phyloP scores from a whole-genome alignment of 2,329 filamentous ascomycete genomes.

The Claviceps sorghi region DNA sequence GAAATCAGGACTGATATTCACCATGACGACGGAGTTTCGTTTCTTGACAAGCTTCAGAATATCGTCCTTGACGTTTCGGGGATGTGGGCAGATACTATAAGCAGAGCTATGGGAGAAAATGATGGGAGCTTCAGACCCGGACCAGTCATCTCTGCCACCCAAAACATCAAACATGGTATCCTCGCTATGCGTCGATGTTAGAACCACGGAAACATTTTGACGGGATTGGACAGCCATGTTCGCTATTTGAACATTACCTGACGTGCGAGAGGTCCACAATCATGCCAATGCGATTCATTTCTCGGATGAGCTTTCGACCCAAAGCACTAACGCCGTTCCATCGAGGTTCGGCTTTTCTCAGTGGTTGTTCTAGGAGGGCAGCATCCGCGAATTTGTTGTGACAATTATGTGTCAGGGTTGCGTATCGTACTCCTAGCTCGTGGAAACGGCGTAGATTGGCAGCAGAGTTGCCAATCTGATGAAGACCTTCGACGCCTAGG shows the following conservation, averaged over 20 bases:
- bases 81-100: constrained; percentile 68
- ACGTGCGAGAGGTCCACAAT: constrained; percentile 63
- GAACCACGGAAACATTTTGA: background rate
- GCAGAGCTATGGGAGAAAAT: constrained; percentile 85
- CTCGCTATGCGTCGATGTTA: constrained; percentile 30
- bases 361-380: constrained; percentile 26
- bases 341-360: constrained; percentile 30
- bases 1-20: constrained; percentile 77
- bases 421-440: constrained; percentile 68
- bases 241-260: constrained; percentile 31
- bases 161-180: constrained; percentile 81
- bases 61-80: constrained; percentile 78
- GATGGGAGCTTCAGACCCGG: constrained; percentile 62
- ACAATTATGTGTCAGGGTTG: constrained; percentile 74
- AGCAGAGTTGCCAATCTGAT: constrained; percentile 80
- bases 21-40: constrained; percentile 68
- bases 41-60: constrained; percentile 63
- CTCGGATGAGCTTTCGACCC: constrained; percentile 55
- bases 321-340: constrained; percentile 57
- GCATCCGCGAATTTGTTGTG: constrained; percentile 1
- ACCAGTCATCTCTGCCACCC: constrained; percentile 46
- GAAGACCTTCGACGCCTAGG: constrained; percentile 71
- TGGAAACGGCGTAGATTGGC: constrained; percentile 64
- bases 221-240: constrained; percentile 38
- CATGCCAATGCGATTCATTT: constrained; percentile 62